These are phyloP conservation scores for Solanum chiquidenum DNA, from an alignment of 257 asterid species.

Conservation along the genomic window DNA sequence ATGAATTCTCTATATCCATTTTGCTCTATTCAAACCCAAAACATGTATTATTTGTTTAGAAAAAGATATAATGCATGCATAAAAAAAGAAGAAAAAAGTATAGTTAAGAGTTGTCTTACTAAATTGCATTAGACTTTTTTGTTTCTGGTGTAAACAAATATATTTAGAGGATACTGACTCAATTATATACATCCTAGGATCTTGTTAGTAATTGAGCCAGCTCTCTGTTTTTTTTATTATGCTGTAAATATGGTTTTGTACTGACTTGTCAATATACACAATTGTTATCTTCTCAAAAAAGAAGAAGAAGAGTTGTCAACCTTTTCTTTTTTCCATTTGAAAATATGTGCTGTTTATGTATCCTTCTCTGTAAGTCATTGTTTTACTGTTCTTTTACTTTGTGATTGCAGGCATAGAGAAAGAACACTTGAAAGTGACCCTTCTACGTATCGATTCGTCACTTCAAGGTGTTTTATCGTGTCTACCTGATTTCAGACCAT, in stretches of 20 bases:
- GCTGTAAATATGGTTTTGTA: neutral
- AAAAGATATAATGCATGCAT: neutral
- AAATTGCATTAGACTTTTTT: neutral
- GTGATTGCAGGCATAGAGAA: slow-evolving; percentile 76
- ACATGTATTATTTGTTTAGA: neutral
- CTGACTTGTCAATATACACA: neutral
- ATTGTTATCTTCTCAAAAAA: neutral
- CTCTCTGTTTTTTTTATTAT: neutral
- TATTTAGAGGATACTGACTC: neutral
- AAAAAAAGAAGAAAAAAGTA: neutral
- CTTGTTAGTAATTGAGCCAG: neutral
- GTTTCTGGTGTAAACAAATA: neutral
- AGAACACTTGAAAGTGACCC: slow-evolving; percentile 98
- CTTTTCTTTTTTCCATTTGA: neutral
- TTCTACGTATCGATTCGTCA: slow-evolving; percentile 92
- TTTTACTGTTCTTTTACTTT: slow-evolving; percentile 16
- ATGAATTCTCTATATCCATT: neutral
- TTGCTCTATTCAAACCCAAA: neutral
- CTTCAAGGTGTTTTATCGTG: slow-evolving; percentile 94
- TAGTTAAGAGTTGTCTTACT: neutral
- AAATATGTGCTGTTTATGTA: neutral
- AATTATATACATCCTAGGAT: neutral
- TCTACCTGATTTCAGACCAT: slow-evolving; percentile 93
- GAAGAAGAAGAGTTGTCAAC: neutral
- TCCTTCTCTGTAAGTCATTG: neutral